Evolutionary conservation across 202 grass and related monocot genomes (phyloP).

Genomic region (Eragrostis tef): DNA sequence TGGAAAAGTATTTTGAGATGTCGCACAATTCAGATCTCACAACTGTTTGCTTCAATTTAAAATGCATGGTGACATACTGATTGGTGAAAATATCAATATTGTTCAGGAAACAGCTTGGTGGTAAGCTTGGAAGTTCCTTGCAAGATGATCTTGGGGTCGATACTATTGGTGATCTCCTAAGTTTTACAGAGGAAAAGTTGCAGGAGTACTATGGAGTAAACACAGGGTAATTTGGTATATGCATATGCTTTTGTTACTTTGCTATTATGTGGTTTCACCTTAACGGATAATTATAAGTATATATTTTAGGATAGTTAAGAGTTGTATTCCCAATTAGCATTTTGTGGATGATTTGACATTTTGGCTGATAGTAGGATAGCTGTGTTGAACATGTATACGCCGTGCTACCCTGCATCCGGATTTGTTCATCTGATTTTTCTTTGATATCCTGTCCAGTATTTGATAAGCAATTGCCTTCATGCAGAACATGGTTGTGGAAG

Average conservation of each 20-base stretch:
- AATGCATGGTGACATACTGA: conserved; percentile 29
- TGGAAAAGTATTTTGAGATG: background rate
- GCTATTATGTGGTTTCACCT: conserved; percentile 20
- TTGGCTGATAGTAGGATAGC: conserved; percentile 4
- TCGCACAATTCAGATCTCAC: background rate
- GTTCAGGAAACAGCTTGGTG: conserved; percentile 93
- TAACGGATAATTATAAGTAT: background rate
- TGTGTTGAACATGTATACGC: background rate
- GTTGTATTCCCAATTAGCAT: background rate
- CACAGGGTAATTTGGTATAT: conserved; percentile 64
- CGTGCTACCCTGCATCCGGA: background rate
- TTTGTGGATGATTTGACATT: background rate
- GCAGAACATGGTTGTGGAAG: conserved; percentile 92
- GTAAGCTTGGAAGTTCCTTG: conserved; percentile 91
- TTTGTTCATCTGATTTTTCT: conserved; percentile 12
- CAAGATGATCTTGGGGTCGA: conserved; percentile 78
- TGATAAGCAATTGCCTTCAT: background rate
- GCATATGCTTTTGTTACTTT: background rate
- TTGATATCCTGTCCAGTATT: conserved; percentile 23
- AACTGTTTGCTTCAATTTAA: background rate
- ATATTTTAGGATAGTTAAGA: conserved; percentile 11
- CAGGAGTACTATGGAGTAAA: conserved; percentile 85
- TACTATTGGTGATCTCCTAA: conserved; percentile 82
- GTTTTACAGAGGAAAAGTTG: conserved; percentile 73
- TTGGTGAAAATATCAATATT: conserved; percentile 34